Base-by-base conservation (phyloP, 768 basidiomycete species). In the Royoungia palumana region DNA sequence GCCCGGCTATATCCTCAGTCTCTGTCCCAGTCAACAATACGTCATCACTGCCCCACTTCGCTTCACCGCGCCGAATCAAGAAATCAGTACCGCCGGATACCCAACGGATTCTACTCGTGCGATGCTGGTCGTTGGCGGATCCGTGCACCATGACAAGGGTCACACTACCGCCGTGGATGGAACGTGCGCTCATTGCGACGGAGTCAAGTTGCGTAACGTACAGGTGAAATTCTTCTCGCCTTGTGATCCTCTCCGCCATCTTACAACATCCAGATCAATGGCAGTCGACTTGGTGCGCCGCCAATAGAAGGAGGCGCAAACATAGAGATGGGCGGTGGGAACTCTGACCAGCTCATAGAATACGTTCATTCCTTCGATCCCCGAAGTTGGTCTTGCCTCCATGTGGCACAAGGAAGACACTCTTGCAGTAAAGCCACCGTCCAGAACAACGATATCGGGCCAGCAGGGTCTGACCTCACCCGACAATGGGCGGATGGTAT, bases 401-500 rank as follows among this genome's bases (percentile, higher is more conserved):
- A 94, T 58, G 62, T 93, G 28, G 72, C 75, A 0, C 83, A 92
- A 63, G 91, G 90, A 4, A 64, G 74, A 27, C 72, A 85, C 30
- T 72, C 65, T 9, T 94, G 90, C 69, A 76, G 71, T 49, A 82
- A 82, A 48, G 72, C 69, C 13, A 78, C 78, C 5, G 73, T 93
- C 27, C 84, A 86, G 60, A 84, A 89, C 68, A 93, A 93, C 57
- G 87, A 91, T 54, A 83, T 93, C 36, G 91, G 87, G 4, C 88
- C 89, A 4, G 83, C 85, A 50, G 88, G 89, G 8, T 72, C 73
- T 6, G 82, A 85, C 49, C 51, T 56, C 5, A 87, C 77, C 58
- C 79, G 82, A 53, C 69, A 88, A 63, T 91, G 89, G 89, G 87
- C 89, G 1, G 89, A 90, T 60, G 89, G 89, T 6, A 84, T 91